Evolutionary conservation across 2,329 filamentous ascomycete genomes (phyloP), one percentile per base, ranked within the genome.

Genomic region (Aspergillus sergii): DNA sequence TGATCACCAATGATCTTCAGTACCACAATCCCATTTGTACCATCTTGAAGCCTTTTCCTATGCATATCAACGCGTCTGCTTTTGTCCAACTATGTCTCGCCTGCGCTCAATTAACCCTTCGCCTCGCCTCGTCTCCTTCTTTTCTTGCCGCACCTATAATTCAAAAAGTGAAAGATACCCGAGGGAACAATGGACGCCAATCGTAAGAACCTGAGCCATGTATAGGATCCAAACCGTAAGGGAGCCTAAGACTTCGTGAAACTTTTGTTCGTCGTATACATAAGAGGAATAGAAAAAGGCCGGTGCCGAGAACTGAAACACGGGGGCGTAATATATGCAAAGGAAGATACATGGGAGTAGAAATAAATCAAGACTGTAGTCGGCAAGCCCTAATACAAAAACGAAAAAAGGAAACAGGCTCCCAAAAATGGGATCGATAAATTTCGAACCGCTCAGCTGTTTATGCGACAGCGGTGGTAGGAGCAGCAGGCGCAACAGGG

Each of bases 391-490:
- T 72, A 73, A 71, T 73, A 72, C 67, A 76, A 51, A 63, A 60
- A 62, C 19, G 48, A 66, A 64, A 66, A 68, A 67, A 58, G 69
- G 60, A 65, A 67, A 69, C 43, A 67, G 60, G 57, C 63, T 69
- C 61, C 62, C 59, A 58, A 59, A 55, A 60, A 70, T 50, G 60
- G 57, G 64, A 66, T 64, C 64, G 56, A 67, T 63, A 64, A 57
- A 62, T 64, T 32, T 34, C 23, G 26, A 34, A 28, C 12, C 32
- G 48, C 21, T 23, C 58, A 61, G 30, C 59, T 64, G 46, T 64
- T 74, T 82, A 83, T 68, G 81, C 80, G 64, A 80, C 78, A 58
- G 81, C 75, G 60, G 81, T 72, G 34, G 81, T 76, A 64, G 81
- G 75, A 63, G 79, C 77, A 36, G 79, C 72, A 58, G 79, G 69